A percentile compares a stretch with the other conserved stretches of the same genome.
These are phyloP conservation scores for Lycium barbarum DNA, from an alignment of 257 asterid species.

Conservation along the genomic window DNA sequence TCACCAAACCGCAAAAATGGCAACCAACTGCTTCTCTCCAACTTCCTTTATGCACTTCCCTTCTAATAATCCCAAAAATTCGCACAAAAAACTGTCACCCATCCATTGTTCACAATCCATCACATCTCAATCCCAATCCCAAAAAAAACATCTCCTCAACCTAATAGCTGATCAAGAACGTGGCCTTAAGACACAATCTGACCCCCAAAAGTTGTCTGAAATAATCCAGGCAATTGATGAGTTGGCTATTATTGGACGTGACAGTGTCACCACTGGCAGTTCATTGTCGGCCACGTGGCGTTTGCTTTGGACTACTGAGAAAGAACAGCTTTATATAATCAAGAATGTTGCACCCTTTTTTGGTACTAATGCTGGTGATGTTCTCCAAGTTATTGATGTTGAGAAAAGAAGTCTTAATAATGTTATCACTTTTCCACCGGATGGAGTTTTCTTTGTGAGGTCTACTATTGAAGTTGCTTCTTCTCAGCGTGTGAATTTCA, in stretches of 20 bases:
- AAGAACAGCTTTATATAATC: conserved; percentile 83
- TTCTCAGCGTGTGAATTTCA: conserved; percentile 78
- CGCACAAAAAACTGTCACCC: neutral
- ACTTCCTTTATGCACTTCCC: conserved; percentile 38
- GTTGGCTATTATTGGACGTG: conserved; percentile 56
- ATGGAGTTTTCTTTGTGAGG: conserved; percentile 94
- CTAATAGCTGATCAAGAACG: conserved; percentile 83
- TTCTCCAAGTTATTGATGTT: conserved; percentile 86
- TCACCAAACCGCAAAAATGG: conserved; percentile 47
- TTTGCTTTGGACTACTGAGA: conserved; percentile 97
- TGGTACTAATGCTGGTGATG: conserved; percentile 87
- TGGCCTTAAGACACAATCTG: conserved; percentile 81
- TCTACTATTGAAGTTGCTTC: conserved; percentile 77
- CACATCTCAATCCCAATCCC: conserved; percentile 61
- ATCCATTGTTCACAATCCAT: conserved; percentile 57
- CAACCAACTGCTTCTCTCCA: conserved; percentile 44
- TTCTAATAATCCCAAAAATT: conserved; percentile 31
- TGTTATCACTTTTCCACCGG: conserved; percentile 87
- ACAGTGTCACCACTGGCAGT: conserved; percentile 61
- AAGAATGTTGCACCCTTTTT: conserved; percentile 68
- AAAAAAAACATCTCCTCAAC: conserved; percentile 79
- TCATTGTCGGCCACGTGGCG: conserved; percentile 86
- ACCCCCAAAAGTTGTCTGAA: conserved; percentile 67
- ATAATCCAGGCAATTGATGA: conserved; percentile 71
- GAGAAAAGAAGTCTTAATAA: conserved; percentile 62